Evolutionary conservation across 2,329 filamentous ascomycete genomes (phyloP).

Genomic region (Penicillium sp.): DNA sequence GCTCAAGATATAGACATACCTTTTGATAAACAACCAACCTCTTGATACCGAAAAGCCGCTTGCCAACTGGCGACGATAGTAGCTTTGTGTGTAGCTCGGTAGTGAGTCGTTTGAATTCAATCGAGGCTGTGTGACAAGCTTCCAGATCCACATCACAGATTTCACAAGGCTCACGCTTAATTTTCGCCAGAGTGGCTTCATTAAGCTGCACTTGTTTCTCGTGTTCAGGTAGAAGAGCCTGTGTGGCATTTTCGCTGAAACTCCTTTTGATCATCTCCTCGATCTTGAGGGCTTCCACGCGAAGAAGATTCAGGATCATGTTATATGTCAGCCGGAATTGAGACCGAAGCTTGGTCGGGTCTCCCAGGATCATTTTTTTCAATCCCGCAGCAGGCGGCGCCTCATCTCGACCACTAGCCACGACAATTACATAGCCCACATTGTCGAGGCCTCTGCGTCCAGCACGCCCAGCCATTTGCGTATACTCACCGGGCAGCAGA

Average conservation of each 20-base stretch:
- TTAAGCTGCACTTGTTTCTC: constrained; percentile 92
- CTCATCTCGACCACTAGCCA: constrained; percentile 78
- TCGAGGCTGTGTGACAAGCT: constrained; percentile 77
- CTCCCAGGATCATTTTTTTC: constrained; percentile 91
- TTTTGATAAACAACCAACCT: constrained; percentile 81
- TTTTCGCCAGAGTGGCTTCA: constrained; percentile 86
- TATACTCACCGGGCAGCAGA: constrained; percentile 92
- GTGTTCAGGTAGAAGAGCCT: constrained; percentile 90
- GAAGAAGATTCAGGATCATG: constrained; percentile 95
- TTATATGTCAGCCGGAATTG: constrained; percentile 98
- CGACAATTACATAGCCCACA: constrained; percentile 93
- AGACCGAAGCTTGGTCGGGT: constrained; percentile 91
- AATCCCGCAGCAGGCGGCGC: constrained; percentile 83
- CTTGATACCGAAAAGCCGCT: constrained; percentile 75
- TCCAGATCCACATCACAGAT: constrained; percentile 83
- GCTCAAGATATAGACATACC: constrained; percentile 36
- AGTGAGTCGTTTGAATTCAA: constrained; percentile 80
- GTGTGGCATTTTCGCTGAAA: constrained; percentile 97
- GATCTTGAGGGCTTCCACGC: constrained; percentile 95
- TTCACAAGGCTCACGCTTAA: constrained; percentile 82
- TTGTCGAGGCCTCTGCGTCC: constrained; percentile 90
- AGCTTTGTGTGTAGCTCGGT: constrained; percentile 77
- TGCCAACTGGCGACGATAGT: constrained; percentile 78
- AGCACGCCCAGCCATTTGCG: constrained; percentile 96
- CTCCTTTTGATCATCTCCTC: constrained; percentile 99